Percentiles rank a stretch among this genome's conserved stretches.
phyloP scores from a whole-genome alignment of 2,329 filamentous ascomycete species.

The Aureobasidium sp. region DNA sequence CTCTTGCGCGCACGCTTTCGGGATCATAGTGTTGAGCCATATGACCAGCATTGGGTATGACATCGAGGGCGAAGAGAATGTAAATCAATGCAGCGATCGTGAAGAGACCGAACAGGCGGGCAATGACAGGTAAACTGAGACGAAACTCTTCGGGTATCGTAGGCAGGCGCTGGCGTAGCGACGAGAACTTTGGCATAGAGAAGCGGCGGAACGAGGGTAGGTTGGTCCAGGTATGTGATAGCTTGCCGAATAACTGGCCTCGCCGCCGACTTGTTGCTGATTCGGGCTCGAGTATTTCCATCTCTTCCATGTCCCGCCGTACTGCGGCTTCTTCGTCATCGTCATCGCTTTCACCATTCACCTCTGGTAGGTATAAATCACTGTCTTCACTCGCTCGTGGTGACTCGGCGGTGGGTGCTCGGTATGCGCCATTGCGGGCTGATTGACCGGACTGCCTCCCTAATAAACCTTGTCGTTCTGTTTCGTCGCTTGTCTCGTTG shows the following conservation, averaged over 20 bases:
- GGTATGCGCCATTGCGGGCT: slow-evolving; percentile 53
- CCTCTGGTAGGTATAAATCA: slow-evolving; percentile 46
- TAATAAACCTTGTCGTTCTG: slow-evolving; percentile 72
- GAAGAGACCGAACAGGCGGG: slow-evolving; percentile 66
- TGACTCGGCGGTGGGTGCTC: slow-evolving; percentile 75
- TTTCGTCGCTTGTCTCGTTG: slow-evolving; percentile 60
- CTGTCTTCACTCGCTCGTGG: slow-evolving; percentile 56
- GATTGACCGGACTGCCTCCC: slow-evolving; percentile 28
- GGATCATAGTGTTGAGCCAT: slow-evolving; percentile 71
- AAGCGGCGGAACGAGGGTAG: slow-evolving; percentile 43
- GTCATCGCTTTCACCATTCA: slow-evolving; percentile 45
- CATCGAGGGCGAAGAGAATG: slow-evolving; percentile 74
- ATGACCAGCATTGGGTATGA: slow-evolving; percentile 63
- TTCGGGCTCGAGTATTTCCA: slow-evolving; percentile 67
- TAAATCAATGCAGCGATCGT: slow-evolving; percentile 74
- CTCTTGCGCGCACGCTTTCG: slow-evolving; percentile 68
- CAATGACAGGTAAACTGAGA: slow-evolving; percentile 59
- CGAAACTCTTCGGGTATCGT: slow-evolving; percentile 41
- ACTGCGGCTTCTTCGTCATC: slow-evolving; percentile 51
- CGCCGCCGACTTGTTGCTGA: slow-evolving; percentile 20
- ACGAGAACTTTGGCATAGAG: slow-evolving; percentile 26
- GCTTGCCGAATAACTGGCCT: slow-evolving; percentile 40
- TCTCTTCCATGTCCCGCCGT: slow-evolving; percentile 77
- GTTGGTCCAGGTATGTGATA: slow-evolving; percentile 52
- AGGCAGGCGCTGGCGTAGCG: slow-evolving; percentile 25